A percentile compares a stretch with the other conserved stretches of the same genome.
These are phyloP conservation scores for Elsinoe ampelina DNA, from an alignment of 2,329 filamentous ascomycete genomes.

Conservation along the genomic window DNA sequence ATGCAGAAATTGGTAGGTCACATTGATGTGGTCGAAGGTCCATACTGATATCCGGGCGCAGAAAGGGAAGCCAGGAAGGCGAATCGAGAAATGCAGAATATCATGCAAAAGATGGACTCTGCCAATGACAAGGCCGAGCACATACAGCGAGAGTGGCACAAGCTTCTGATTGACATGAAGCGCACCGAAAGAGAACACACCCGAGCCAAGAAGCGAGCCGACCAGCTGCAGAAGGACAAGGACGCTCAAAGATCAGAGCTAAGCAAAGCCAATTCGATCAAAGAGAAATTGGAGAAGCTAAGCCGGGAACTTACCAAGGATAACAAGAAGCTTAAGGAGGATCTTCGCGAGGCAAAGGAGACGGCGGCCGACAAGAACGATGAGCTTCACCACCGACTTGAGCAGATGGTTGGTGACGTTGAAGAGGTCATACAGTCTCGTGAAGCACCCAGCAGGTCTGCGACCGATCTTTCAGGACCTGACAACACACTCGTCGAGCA, in stretches of 20 bases:
- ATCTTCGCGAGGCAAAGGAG: constrained; percentile 74
- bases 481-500: constrained; percentile 84
- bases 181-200: constrained; percentile 85
- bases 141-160: constrained; percentile 81
- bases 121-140: constrained; percentile 86
- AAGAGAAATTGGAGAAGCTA: constrained; percentile 94
- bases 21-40: neutral
- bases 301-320: constrained; percentile 91
- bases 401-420: constrained; percentile 69
- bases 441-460: constrained; percentile 67
- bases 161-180: constrained; percentile 90
- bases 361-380: constrained; percentile 73
- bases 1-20: constrained; percentile 81
- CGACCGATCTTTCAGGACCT: constrained; percentile 69
- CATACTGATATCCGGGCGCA: constrained; percentile 31
- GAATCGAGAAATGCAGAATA: constrained; percentile 78
- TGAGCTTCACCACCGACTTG: constrained; percentile 77
- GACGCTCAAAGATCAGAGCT: constrained; percentile 81
- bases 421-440: constrained; percentile 84
- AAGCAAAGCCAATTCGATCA: constrained; percentile 80
- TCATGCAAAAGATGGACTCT: constrained; percentile 79
- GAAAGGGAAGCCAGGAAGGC: constrained; percentile 92
- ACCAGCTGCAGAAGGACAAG: constrained; percentile 93
- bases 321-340: constrained; percentile 98
- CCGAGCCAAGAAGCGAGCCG: constrained; percentile 91